phyloP scores from a whole-genome alignment of 805 yeast genomes.

The Debaryomyces castellii region DNA sequence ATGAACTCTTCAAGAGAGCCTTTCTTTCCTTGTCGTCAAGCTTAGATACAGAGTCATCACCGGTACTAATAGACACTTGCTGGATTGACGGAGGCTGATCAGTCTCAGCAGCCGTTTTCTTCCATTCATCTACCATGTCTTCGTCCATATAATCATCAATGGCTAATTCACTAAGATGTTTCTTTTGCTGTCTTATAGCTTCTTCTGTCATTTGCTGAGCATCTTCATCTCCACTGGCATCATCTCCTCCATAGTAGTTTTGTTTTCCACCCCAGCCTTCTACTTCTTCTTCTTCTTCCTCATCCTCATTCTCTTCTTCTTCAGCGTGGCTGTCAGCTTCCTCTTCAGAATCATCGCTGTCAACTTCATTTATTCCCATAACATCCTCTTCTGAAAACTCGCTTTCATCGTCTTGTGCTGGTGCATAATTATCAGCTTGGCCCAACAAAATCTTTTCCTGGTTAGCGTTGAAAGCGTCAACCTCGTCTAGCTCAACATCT shows the following conservation, averaged over 20 bases:
- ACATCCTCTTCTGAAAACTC: constrained; percentile 59
- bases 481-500: constrained; percentile 56
- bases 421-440: constrained; percentile 49
- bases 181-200: constrained; percentile 81
- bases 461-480: constrained; percentile 64
- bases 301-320: constrained; percentile 25
- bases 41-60: constrained; percentile 31
- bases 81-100: constrained; percentile 8
- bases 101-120: constrained; percentile 46
- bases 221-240: constrained; percentile 70
- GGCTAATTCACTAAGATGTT: constrained; percentile 66
- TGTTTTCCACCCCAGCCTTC: constrained; percentile 47
- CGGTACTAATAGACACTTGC: constrained; percentile 30
- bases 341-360: constrained; percentile 35
- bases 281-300: constrained; percentile 25
- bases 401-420: constrained; percentile 29
- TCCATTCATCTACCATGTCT: constrained; percentile 79
- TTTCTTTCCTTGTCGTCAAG: constrained; percentile 55
- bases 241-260: constrained; percentile 62
- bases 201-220: constrained; percentile 81
- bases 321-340: constrained; percentile 23
- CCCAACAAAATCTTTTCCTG: constrained; percentile 57
- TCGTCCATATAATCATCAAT: constrained; percentile 67
- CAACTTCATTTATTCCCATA: constrained; percentile 21
- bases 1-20: constrained; percentile 55